These are phyloP conservation scores for Xylaria flabelliformis DNA, from an alignment of 495 filamentous ascomycete species.

Conservation along the genomic window DNA sequence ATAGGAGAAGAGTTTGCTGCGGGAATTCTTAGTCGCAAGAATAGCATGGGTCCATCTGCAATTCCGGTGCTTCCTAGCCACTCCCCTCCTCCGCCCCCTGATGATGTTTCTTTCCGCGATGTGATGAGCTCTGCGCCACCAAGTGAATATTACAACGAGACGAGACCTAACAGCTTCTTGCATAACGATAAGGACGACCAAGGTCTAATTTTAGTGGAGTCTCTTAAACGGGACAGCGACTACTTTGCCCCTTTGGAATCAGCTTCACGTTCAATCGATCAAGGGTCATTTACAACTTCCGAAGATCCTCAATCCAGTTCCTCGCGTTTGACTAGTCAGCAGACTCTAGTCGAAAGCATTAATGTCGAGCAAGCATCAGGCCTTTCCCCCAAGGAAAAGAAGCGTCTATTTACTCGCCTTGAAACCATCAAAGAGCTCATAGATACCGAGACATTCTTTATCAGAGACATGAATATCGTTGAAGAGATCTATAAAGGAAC, in stretches of 20 bases:
- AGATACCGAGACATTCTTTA: constrained; percentile 86
- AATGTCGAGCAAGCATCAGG: constrained; percentile 33
- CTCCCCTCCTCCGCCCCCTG: constrained; percentile 42
- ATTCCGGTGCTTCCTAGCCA: constrained; percentile 46
- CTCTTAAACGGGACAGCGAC: constrained; percentile 44
- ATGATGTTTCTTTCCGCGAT: constrained; percentile 33
- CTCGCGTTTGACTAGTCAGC: constrained; percentile 35
- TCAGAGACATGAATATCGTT: constrained; percentile 92
- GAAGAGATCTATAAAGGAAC: constrained; percentile 98
- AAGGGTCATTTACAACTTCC: constrained; percentile 43
- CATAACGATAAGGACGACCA: constrained; percentile 41
- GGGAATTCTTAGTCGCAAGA: constrained; percentile 36
- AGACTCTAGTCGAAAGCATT: constrained; percentile 40
- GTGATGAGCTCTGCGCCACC: constrained; percentile 34
- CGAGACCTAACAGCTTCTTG: constrained; percentile 50
- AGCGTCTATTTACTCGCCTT: constrained; percentile 65
- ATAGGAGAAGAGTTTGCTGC: constrained; percentile 43
- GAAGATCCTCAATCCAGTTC: constrained; percentile 36
- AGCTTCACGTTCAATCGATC: constrained; percentile 44
- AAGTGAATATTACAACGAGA: constrained; percentile 49
- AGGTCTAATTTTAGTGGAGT: constrained; percentile 34
- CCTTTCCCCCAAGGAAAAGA: constrained; percentile 47
- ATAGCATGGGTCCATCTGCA: constrained; percentile 21
- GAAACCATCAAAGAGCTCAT: constrained; percentile 88
- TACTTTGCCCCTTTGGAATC: constrained; percentile 40